Evolutionary conservation across 495 filamentous ascomycete species (phyloP).

Genomic region (Immersiella caudata): DNA sequence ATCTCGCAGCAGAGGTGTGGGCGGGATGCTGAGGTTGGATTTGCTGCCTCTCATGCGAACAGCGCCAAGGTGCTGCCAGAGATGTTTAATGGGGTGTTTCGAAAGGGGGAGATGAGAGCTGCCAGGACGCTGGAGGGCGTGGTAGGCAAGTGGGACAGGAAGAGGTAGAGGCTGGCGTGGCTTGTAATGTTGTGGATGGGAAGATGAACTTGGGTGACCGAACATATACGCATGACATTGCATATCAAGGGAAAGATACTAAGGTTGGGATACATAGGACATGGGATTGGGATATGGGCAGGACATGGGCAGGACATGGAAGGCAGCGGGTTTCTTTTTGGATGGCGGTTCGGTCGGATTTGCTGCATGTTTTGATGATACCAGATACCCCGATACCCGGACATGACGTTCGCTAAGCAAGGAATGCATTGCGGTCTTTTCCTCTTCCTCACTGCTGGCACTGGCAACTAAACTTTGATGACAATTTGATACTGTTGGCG

Average conservation of each 20-base stretch:
- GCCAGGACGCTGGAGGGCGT: slow-evolving; percentile 55
- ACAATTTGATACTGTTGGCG: too few species aligned
- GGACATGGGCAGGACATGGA: not conserved
- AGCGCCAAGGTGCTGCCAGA: slow-evolving; percentile 61
- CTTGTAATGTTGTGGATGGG: not conserved
- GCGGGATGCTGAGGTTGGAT: slow-evolving; percentile 60
- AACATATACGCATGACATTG: not conserved
- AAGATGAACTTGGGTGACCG: not conserved
- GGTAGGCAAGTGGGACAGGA: slow-evolving; percentile 42
- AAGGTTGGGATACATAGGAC: not conserved
- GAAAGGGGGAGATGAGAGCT: slow-evolving; percentile 58
- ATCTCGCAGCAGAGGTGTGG: slow-evolving; percentile 61
- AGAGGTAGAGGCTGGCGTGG: slow-evolving; percentile 35
- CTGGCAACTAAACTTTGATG: too few species aligned
- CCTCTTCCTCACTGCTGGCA: not conserved
- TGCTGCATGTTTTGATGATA: not conserved
- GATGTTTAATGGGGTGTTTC: slow-evolving; percentile 61
- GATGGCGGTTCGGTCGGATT: not conserved
- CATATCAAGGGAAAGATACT: not conserved
- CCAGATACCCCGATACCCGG: not conserved
- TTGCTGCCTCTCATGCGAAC: slow-evolving; percentile 71
- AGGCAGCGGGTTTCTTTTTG: not conserved
- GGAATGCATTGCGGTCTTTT: not conserved
- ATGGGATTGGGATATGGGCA: not conserved
- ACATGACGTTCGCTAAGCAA: not conserved